Conservation (phyloP, 23 red algal species). For the Agarophyton chilense region DNA sequence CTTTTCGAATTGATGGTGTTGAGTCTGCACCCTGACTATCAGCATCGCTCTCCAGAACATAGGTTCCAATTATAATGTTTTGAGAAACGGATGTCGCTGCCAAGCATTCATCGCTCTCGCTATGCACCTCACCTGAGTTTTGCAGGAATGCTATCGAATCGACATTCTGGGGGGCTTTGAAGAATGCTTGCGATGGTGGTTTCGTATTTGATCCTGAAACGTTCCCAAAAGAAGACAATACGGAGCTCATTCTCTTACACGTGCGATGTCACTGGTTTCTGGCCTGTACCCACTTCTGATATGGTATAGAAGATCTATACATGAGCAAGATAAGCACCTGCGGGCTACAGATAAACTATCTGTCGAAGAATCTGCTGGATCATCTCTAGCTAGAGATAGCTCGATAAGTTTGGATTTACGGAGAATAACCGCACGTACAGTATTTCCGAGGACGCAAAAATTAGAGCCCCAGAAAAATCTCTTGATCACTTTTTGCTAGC, state of each 20-base stretch:
- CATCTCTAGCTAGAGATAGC: too few species aligned
- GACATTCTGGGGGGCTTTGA: background rate
- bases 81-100: background rate
- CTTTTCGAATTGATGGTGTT: background rate
- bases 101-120: background rate
- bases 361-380: too few species aligned
- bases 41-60: background rate
- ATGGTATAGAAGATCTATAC: too few species aligned
- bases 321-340: too few species aligned
- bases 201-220: background rate
- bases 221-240: background rate
- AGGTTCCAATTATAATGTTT: conserved; percentile 26
- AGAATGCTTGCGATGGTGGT: background rate
- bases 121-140: background rate
- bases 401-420: too few species aligned
- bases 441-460: too few species aligned
- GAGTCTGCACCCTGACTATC: background rate
- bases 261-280: background rate
- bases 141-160: conserved; percentile 48
- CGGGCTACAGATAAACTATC: too few species aligned
- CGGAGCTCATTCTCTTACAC: background rate
- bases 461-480: too few species aligned
- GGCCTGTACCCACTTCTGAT: too few species aligned
- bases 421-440: too few species aligned
- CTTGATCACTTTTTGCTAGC: too few species aligned